A percentile compares a stretch with the other conserved stretches of the same genome.
These are phyloP conservation scores for Fusarium sp. DNA, from an alignment of 2,329 filamentous ascomycete species.

Conservation along the genomic window DNA sequence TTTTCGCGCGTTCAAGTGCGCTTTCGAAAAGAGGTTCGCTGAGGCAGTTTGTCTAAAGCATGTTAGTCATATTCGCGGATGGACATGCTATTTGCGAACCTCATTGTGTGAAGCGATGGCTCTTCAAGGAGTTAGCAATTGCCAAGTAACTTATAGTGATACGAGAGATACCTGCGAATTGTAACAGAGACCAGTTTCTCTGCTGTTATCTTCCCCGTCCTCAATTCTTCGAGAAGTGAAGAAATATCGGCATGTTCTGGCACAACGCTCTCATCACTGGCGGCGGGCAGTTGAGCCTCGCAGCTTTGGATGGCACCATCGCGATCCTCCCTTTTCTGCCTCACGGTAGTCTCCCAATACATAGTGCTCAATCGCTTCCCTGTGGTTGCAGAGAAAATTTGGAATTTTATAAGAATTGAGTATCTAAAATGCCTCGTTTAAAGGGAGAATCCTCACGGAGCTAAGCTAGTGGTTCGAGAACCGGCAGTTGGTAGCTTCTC, in stretches of 20 bases:
- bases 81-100: background rate
- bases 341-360: background rate
- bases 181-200: background rate
- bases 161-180: background rate
- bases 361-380: fast-evolving
- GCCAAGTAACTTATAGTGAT: fast-evolving
- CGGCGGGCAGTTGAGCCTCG: background rate
- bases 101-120: background rate
- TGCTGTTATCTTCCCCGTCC: background rate
- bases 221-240: background rate
- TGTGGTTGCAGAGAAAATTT: background rate
- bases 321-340: background rate
- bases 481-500: background rate
- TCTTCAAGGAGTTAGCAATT: background rate
- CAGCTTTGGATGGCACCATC: background rate
- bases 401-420: background rate
- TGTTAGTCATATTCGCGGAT: background rate
- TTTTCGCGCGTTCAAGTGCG: background rate
- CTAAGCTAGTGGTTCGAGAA: background rate
- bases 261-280: background rate
- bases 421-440: background rate
- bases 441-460: background rate
- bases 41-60: background rate
- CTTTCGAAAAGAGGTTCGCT: background rate
- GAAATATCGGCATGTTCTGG: background rate